A percentile compares a stretch with the other conserved stretches of the same genome.
Conservation (phyloP, 108 stramenopile species). For the Cyclotella distinguenda region DNA sequence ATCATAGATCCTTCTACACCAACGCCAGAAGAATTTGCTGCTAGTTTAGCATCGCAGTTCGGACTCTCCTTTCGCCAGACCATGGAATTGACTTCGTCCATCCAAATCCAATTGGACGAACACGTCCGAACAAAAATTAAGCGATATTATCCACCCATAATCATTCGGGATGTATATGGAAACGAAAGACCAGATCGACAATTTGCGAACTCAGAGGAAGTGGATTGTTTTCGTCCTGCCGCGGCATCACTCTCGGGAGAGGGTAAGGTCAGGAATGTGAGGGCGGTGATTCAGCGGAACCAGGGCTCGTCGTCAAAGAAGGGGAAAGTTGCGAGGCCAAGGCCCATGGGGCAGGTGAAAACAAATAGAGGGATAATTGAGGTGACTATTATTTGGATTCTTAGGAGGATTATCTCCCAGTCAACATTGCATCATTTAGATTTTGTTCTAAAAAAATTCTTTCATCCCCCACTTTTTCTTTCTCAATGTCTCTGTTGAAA, state of each 20-base stretch:
- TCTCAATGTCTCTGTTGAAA: not conserved
- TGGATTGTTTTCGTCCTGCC: too few relatives aligned
- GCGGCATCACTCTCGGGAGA: too few relatives aligned
- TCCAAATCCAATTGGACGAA: slow-evolving; percentile 60
- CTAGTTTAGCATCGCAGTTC: slow-evolving; percentile 56
- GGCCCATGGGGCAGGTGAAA: slow-evolving; percentile 12
- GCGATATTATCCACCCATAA: slow-evolving; percentile 44
- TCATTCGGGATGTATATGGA: slow-evolving; percentile 44
- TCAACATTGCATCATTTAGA: not conserved
- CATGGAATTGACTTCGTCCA: slow-evolving; percentile 60
- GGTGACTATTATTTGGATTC: slow-evolving; percentile 1
- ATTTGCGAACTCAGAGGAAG: slow-evolving; percentile 17
- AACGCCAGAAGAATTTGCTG: slow-evolving; percentile 59
- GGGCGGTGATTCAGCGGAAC: too few relatives aligned
- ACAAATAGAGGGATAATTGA: slow-evolving; percentile 10
- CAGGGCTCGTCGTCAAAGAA: too few relatives aligned
- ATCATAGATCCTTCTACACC: slow-evolving; percentile 58
- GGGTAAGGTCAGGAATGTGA: slow-evolving; percentile 23
- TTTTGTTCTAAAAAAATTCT: too few relatives aligned
- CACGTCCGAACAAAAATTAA: slow-evolving; percentile 28
- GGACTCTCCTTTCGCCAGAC: slow-evolving; percentile 64
- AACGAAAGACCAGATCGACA: slow-evolving; percentile 34
- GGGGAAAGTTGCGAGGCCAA: not conserved
- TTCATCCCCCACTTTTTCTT: not conserved
- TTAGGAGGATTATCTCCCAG: not conserved